These are phyloP conservation scores for Sclerotinia borealis DNA, from an alignment of 2,329 filamentous ascomycete genomes.

Conservation along the genomic window DNA sequence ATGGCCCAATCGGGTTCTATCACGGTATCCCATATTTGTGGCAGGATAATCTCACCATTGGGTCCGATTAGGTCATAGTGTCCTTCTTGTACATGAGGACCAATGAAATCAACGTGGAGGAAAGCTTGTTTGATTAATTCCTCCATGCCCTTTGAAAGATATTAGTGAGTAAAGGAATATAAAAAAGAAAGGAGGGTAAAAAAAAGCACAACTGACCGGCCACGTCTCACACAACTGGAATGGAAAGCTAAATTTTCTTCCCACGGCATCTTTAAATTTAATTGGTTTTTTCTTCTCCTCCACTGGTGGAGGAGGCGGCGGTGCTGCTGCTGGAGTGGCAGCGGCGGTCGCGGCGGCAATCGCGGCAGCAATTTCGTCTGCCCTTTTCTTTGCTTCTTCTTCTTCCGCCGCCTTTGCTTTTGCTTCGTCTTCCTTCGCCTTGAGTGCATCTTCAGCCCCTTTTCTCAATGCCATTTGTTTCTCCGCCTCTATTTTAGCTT, in stretches of 20 bases:
- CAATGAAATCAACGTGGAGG: slow-evolving; percentile 68
- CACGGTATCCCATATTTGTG: slow-evolving; percentile 74
- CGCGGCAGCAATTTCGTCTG: slow-evolving; percentile 17
- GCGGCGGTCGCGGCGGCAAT: slow-evolving; percentile 40
- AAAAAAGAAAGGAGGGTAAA: neutral
- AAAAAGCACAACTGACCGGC: slow-evolving; percentile 51
- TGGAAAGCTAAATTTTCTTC: slow-evolving; percentile 87
- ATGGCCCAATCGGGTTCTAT: slow-evolving; percentile 71
- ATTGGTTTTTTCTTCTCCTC: slow-evolving; percentile 56
- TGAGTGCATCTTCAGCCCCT: slow-evolving; percentile 24
- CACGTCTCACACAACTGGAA: slow-evolving; percentile 80
- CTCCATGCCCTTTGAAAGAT: slow-evolving; percentile 64
- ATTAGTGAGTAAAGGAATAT: slow-evolving; percentile 24
- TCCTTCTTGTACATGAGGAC: slow-evolving; percentile 68
- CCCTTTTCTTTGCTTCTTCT: slow-evolving; percentile 40
- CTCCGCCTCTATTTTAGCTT: slow-evolving; percentile 37
- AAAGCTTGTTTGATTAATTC: slow-evolving; percentile 82
- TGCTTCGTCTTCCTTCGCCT: slow-evolving; percentile 33
- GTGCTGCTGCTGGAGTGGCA: slow-evolving; percentile 29
- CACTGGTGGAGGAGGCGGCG: slow-evolving; percentile 8
- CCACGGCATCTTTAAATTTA: slow-evolving; percentile 86
- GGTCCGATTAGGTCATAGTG: slow-evolving; percentile 77
- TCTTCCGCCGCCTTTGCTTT: slow-evolving; percentile 44
- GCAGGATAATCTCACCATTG: slow-evolving; percentile 75
- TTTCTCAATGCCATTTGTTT: slow-evolving; percentile 21